Conservation (phyloP, 2,329 filamentous ascomycete genomes). For the Talaromyces sp. region DNA sequence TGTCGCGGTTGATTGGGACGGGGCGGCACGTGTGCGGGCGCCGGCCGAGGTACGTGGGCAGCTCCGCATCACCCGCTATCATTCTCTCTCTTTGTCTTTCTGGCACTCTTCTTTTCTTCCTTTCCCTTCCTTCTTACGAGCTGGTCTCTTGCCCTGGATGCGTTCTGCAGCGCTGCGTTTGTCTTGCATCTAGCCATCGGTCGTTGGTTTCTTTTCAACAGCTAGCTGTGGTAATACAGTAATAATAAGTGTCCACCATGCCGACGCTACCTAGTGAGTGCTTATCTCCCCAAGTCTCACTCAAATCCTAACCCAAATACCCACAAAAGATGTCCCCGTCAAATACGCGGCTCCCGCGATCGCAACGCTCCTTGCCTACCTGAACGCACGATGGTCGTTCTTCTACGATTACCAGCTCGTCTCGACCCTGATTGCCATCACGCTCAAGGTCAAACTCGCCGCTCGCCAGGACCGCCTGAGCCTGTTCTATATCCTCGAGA, state of each 20-base stretch:
- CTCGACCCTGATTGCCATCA: slow-evolving; percentile 46
- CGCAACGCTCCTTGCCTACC: slow-evolving; percentile 65
- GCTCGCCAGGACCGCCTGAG: slow-evolving; percentile 60
- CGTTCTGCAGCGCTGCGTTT: background rate
- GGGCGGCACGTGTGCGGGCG: background rate
- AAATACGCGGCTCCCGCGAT: slow-evolving; percentile 54
- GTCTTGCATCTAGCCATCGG: background rate
- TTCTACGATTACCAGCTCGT: slow-evolving; percentile 62
- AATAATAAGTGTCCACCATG: background rate
- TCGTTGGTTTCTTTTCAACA: background rate
- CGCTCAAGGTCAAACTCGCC: slow-evolving; percentile 41
- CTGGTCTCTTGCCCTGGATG: background rate
- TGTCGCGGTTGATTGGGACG: background rate
- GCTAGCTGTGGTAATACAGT: background rate
- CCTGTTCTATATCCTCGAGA: slow-evolving; percentile 71
- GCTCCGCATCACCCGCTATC: background rate
- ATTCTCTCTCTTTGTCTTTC: background rate
- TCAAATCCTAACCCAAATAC: background rate
- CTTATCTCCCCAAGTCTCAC: background rate
- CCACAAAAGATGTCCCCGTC: slow-evolving; percentile 29
- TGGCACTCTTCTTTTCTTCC: background rate
- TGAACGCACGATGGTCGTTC: slow-evolving; percentile 66
- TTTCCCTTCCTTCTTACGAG: background rate
- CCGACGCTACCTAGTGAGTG: slow-evolving; percentile 4
- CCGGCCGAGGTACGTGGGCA: background rate